phyloP scores from a whole-genome alignment of 2,329 filamentous ascomycete genomes.

The Lecanosticta acicola region DNA sequence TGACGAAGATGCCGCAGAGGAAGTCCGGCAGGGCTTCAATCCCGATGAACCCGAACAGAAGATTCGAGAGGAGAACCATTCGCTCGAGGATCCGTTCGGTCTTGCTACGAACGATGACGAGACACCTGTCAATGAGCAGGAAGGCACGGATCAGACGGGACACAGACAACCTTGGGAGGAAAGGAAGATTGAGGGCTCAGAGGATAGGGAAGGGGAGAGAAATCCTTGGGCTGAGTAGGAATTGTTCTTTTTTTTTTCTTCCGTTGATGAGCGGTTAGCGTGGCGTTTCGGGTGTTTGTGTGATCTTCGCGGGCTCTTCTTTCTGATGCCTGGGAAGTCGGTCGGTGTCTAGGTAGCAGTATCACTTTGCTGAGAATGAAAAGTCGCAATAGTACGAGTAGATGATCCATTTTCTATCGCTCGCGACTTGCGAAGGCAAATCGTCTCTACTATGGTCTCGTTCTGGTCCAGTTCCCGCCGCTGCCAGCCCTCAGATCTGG shows the following conservation, averaged over 20 bases:
- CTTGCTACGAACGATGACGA: slow-evolving; percentile 38
- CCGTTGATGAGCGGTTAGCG: background rate
- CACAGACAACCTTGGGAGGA: slow-evolving; percentile 31
- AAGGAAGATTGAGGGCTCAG: slow-evolving; percentile 17
- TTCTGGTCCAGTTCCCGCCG: too few relatives aligned
- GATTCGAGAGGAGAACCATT: slow-evolving; percentile 41
- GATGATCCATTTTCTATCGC: too few relatives aligned
- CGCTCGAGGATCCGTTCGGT: slow-evolving; percentile 40
- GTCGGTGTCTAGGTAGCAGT: too few relatives aligned
- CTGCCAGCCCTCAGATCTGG: too few relatives aligned
- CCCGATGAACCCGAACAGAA: slow-evolving; percentile 42
- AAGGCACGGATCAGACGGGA: slow-evolving; percentile 24
- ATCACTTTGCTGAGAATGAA: too few relatives aligned
- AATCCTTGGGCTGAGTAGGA: background rate
- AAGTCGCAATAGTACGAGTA: too few relatives aligned
- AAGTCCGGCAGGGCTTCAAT: slow-evolving; percentile 52
- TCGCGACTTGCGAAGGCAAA: too few relatives aligned
- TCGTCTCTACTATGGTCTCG: too few relatives aligned
- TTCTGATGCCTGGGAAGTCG: too few relatives aligned
- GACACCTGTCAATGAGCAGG: slow-evolving; percentile 13
- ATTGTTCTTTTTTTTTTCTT: background rate
- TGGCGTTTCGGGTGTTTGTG: background rate
- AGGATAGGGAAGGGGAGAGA: slow-evolving; percentile 5
- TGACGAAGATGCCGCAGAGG: slow-evolving; percentile 43
- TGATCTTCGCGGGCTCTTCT: background rate